A percentile compares a stretch with the other conserved stretches of the same genome.
Evolutionary conservation across 345 rosid genomes (phyloP).

Genomic region (Arabidopsis arenosa): DNA sequence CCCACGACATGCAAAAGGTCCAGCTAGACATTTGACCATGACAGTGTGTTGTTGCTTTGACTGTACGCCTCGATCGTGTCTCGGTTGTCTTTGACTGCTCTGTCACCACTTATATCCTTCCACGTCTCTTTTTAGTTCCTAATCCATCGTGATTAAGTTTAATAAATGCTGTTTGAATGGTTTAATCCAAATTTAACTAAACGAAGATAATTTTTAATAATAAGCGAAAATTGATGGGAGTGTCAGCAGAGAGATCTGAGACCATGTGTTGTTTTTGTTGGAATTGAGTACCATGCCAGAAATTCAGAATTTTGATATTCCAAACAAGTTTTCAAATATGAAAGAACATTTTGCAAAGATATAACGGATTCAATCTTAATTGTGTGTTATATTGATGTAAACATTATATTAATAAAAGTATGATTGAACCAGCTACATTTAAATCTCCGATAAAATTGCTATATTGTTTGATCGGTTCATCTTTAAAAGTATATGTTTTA

Average conservation of each 20-base stretch:
- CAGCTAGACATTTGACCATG: conserved; percentile 59
- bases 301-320: background rate
- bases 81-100: conserved; percentile 43
- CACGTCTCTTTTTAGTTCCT: conserved; percentile 14
- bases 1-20: conserved; percentile 45
- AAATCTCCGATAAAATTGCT: background rate
- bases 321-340: background rate
- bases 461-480: background rate
- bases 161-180: background rate
- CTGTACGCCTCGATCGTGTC: conserved; percentile 45
- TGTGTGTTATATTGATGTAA: background rate
- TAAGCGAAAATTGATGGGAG: conserved; percentile 25
- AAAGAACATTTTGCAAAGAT: background rate
- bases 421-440: background rate
- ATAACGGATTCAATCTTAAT: background rate
- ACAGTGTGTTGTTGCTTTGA: conserved; percentile 50
- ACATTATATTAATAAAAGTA: background rate
- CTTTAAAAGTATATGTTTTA: background rate
- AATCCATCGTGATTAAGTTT: background rate
- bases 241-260: conserved; percentile 37
- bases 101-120: conserved; percentile 23
- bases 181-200: background rate
- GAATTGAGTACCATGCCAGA: conserved; percentile 12
- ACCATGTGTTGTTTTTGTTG: conserved; percentile 27
- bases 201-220: conserved; percentile 7